phyloP scores from a whole-genome alignment of 176 grass and related monocot species.

The Urochloa ruziziensis region DNA sequence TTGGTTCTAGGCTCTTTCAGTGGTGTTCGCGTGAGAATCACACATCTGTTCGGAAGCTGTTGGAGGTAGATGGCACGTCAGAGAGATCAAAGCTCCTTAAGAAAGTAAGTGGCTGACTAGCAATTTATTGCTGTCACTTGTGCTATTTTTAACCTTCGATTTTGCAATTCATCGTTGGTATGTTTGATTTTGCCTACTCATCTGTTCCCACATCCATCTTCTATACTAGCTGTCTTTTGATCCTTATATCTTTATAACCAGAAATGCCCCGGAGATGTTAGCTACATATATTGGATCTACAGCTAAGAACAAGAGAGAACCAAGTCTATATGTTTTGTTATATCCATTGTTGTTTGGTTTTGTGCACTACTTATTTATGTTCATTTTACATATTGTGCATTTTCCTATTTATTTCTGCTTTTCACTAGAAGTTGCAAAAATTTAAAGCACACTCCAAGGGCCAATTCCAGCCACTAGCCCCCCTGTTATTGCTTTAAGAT shows the following conservation, averaged over 20 bases:
- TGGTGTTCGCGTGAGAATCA: slow-evolving; percentile 60
- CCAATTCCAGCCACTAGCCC: not conserved
- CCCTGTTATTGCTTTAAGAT: not conserved
- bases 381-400: not conserved
- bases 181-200: slow-evolving; percentile 13
- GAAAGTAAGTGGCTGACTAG: slow-evolving; percentile 29
- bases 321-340: not conserved
- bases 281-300: not conserved
- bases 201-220: not conserved
- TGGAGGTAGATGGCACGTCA: slow-evolving; percentile 40
- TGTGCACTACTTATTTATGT: not conserved
- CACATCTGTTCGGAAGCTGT: slow-evolving; percentile 44
- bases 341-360: not conserved
- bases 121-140: not conserved
- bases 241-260: not conserved
- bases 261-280: slow-evolving; percentile 5
- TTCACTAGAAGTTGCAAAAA: not conserved
- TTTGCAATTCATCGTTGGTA: not conserved
- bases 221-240: not conserved
- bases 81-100: slow-evolving; percentile 66
- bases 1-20: slow-evolving; percentile 46
- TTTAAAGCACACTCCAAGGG: not conserved
- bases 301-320: not conserved
- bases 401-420: slow-evolving; percentile 23
- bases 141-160: not conserved